Evolutionary conservation across 73 alveolate species (phyloP), one percentile per base, ranked within the genome.

Genomic region (Symbiodinium pilosum): DNA sequence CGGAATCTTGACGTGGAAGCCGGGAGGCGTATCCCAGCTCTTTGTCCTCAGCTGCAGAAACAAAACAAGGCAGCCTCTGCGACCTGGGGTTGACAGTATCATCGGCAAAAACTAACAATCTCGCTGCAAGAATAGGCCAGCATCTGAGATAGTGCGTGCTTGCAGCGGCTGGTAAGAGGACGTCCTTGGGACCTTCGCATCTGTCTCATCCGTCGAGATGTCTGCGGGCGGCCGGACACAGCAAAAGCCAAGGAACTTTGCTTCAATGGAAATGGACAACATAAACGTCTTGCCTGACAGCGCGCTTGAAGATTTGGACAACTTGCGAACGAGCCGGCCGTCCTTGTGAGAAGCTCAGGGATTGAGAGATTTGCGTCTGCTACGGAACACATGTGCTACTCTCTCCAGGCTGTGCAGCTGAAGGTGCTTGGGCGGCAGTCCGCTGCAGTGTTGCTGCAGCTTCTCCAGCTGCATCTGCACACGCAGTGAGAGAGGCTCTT

Each of bases 21-120:
- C 97, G 30, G 47, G 97, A 91, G 0, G 97, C 97, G 32, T 91
- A 91, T 34, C 97, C 97, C 87, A 91, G 0, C n/a, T 91, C 97
- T 43, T 71, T 91, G 89, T 91, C 97, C 24, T 64, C 81, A 64
- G 41, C 38, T n/a, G n/a, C n/a, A n/a, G n/a, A n/a, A n/a, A n/a
- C n/a, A n/a, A n/a, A n/a, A n/a, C n/a, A n/a, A n/a, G n/a, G n/a
- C n/a, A n/a, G n/a, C n/a, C n/a, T n/a, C n/a, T n/a, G n/a, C n/a
- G n/a, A n/a, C n/a, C n/a, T n/a, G n/a, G n/a, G n/a, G n/a, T n/a
- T n/a, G n/a, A n/a, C n/a, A n/a, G n/a, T n/a, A n/a, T n/a, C n/a
- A n/a, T n/a, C n/a, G n/a, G n/a, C n/a, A n/a, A n/a, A n/a, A n/a
- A n/a, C n/a, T n/a, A n/a, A n/a, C n/a, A n/a, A n/a, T n/a, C n/a